Evolutionary conservation across 225 moss, liverwort and hornwort species (phyloP), one percentile per base, ranked within the genome.

Genomic region (Straminergon stramineum): DNA sequence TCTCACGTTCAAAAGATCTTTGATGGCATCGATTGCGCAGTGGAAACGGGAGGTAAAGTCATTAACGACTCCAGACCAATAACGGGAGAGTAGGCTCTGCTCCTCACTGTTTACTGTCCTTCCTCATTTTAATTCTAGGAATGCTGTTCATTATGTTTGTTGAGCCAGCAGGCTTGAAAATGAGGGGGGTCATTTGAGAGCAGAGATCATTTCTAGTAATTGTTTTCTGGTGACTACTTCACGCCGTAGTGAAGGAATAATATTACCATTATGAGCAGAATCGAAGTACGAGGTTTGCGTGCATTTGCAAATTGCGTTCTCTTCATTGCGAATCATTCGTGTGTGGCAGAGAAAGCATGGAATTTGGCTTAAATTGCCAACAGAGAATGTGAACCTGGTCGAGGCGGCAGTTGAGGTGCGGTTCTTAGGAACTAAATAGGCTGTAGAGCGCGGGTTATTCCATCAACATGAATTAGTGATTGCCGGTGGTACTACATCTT

Each of bases 341-440:
- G 53, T 76, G 81, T 81, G 80, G 34, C 89, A 94, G 94, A 79
- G 84, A 48, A 93, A 89, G 89, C 94, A 84, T 86, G 94, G 94
- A 20, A 82, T 94, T 84, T 94, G 94, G 93, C 90, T 94, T 26
- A 92, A 93, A 87, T 39, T 94, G 88, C 94, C 94, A n/a, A 87
- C 78, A 48, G 86, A 93, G 84, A 94, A 92, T 84, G 94, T 87
- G 84, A 93, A 93, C 66, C 74, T 94, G 65, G 89, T 94, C 24
- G 93, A 89, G 82, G 48, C 84, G 39, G 94, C 94, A 89, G 92
- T 94, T 84, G 76, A 84, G 91, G 94, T 94, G 80, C 78, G 91
- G 61, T 82, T 65, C 69, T 58, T 45, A 48, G 81, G 85, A 73
- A 81, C 52, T 26, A 45, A 61, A 68, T 55, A 70, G 81, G 74